Evolutionary conservation across 2,329 filamentous ascomycete species (phyloP).

Genomic region (Aureobasidium lini): DNA sequence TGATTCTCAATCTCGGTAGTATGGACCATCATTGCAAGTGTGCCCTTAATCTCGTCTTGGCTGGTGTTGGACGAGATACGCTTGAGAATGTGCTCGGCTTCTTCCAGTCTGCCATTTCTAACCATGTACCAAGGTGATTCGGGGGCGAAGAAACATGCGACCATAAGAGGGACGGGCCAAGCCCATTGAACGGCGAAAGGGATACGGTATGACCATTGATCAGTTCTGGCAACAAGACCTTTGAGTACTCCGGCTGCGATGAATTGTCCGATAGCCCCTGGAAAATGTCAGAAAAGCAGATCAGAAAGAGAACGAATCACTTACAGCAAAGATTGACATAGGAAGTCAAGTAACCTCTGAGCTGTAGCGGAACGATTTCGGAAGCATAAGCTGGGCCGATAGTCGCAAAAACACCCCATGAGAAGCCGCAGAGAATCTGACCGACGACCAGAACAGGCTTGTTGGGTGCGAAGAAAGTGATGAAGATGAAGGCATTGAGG

Average conservation of each 20-base stretch:
- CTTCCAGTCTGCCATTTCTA: slow-evolving; percentile 26
- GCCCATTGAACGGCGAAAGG: slow-evolving; percentile 41
- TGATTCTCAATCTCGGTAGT: slow-evolving; percentile 29
- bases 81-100: slow-evolving; percentile 29
- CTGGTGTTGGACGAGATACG: slow-evolving; percentile 23
- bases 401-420: slow-evolving; percentile 45
- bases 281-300: background rate
- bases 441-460: background rate
- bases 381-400: slow-evolving; percentile 56
- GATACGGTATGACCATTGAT: slow-evolving; percentile 37
- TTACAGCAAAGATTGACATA: slow-evolving; percentile 54
- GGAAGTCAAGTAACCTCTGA: slow-evolving; percentile 51
- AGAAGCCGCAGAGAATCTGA: slow-evolving; percentile 5
- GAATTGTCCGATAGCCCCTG: slow-evolving; percentile 50
- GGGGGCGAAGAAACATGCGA: slow-evolving; percentile 26
- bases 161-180: slow-evolving; percentile 34
- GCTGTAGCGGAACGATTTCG: slow-evolving; percentile 53
- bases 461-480: slow-evolving; percentile 9
- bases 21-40: slow-evolving; percentile 31
- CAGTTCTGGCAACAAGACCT: slow-evolving; percentile 26
- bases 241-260: slow-evolving; percentile 39
- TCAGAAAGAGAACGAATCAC: background rate
- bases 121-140: slow-evolving; percentile 32
- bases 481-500: slow-evolving; percentile 29
- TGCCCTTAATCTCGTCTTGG: slow-evolving; percentile 18